Base-by-base conservation (phyloP, 352 stramenopile genomes). In the Chrysophaeum taylorii region DNA sequence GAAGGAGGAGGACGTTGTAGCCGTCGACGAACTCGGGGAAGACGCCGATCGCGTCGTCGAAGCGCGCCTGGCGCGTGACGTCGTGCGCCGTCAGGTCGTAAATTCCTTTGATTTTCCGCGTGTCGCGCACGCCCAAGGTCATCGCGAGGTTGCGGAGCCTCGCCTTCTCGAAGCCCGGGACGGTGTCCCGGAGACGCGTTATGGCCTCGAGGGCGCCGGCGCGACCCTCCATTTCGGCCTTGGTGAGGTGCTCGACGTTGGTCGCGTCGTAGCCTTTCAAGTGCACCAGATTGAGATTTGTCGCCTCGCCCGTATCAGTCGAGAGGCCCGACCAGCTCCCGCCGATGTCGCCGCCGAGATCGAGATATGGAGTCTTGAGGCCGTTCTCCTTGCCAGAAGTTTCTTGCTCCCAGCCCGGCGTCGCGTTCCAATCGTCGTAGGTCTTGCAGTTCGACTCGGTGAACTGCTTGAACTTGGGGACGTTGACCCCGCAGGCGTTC, bases 11-110 rank as follows among this genome's bases (percentile, higher is more conserved):
- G 41, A 68, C 41, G 35, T 43, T 62, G 62, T 68, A 68, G 29
- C 62, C 62, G 62, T 68, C 62, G 62, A 68, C 41, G 62, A 68
- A 68, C 62, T 68, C 62, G 35, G 62, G 62, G 62, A 68, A 68
- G 45, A 68, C 45, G 21, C 62, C 62, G 18, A 68, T 68, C 35
- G 62, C 35, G 45, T 68, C 62, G 29, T 68, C 35, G 62, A 68
- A 68, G 18, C 52, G 38, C 27, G 62, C 62, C 45, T 68, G 35
- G 45, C 45, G 35, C 21, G 35, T 57, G 12, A 68, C 62, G 62
- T 68, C 62, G 29, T 57, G 33, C 12, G 27, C 62, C 12, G 62
- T 68, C 12, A 68, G 18, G 45, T 68, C 41, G 62, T 68, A 68
- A 29, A 35, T 43, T 12, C 62, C 62, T 29, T 42, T 68, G 45